These are phyloP conservation scores for Cichorium intybus DNA, from an alignment of 140 eudicot species.

Conservation along the genomic window DNA sequence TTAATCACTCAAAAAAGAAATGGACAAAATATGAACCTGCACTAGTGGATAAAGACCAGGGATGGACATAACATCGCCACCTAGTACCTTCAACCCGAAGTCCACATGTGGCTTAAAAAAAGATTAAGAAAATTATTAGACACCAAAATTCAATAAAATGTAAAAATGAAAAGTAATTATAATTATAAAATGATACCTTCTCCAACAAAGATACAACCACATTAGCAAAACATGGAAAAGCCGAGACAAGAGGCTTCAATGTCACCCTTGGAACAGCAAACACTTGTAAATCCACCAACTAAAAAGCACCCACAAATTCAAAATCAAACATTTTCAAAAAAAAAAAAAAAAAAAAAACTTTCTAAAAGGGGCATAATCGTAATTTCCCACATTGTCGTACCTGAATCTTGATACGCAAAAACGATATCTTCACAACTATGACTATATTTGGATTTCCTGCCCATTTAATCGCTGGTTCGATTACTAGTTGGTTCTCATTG, in stretches of 20 bases:
- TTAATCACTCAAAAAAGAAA: background rate
- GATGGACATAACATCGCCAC: conserved; percentile 87
- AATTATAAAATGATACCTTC: conserved; percentile 41
- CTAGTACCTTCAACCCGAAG: conserved; percentile 74
- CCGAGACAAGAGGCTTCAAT: conserved; percentile 80
- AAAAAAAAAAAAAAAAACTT: no score
- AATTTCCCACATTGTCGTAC: conserved; percentile 34
- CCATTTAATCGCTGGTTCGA: conserved; percentile 91
- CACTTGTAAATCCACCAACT: conserved; percentile 91
- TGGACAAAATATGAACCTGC: conserved; percentile 47
- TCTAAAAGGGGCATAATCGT: conserved; percentile 10
- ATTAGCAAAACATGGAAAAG: conserved; percentile 76
- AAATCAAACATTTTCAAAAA: conserved; percentile 11
- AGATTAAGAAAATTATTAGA: background rate
- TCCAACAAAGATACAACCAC: conserved; percentile 74
- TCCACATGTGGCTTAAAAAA: conserved; percentile 73
- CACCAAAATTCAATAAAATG: conserved; percentile 1
- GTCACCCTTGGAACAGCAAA: conserved; percentile 64
- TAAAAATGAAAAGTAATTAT: background rate
- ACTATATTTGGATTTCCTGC: conserved; percentile 87
- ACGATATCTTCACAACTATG: conserved; percentile 45
- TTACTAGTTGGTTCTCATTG: conserved; percentile 72
- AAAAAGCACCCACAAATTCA: conserved; percentile 25
- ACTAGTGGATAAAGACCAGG: conserved; percentile 77
- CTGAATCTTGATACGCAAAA: conserved; percentile 60